Conservation (phyloP, 768 basidiomycete species). For the Collybia mongolica region DNA sequence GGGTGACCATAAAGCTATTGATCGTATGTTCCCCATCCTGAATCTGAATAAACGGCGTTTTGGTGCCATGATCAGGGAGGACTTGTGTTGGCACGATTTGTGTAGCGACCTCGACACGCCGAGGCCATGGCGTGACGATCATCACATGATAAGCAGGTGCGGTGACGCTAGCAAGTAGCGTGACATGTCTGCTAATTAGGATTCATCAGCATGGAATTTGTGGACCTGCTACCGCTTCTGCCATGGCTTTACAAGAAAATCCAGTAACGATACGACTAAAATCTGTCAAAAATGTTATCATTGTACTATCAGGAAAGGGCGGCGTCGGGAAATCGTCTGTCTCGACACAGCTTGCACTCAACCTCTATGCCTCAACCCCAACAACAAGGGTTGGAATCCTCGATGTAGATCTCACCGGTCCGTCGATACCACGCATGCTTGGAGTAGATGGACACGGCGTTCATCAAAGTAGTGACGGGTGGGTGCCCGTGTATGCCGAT, state of each 20-base stretch:
- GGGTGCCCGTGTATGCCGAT: slow-evolving; percentile 98
- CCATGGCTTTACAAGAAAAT: slow-evolving; percentile 39
- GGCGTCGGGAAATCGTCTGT: slow-evolving; percentile 99
- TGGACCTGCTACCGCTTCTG: slow-evolving; percentile 4
- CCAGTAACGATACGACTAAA: slow-evolving; percentile 72
- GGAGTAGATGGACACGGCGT: slow-evolving; percentile 85
- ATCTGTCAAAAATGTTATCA: slow-evolving; percentile 79
- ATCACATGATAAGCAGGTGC: not conserved
- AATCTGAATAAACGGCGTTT: too few relatives aligned
- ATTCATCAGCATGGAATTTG: too few relatives aligned
- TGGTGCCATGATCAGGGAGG: too few relatives aligned
- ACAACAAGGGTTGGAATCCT: slow-evolving; percentile 80
- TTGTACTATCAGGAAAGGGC: slow-evolving; percentile 95
- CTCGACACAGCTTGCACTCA: slow-evolving; percentile 87
- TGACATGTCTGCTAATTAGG: too few relatives aligned
- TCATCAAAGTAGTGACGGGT: slow-evolving; percentile 92
- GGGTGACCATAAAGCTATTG: too few relatives aligned
- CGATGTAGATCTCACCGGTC: slow-evolving; percentile 92
- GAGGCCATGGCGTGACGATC: not conserved
- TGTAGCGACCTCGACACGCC: too few relatives aligned
- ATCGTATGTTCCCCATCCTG: too few relatives aligned
- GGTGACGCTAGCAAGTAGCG: too few relatives aligned
- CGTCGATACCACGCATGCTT: slow-evolving; percentile 94
- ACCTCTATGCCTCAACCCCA: slow-evolving; percentile 69
- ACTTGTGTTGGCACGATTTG: too few relatives aligned